Evolutionary conservation across 2,329 filamentous ascomycete species (phyloP).

Genomic region (Fusarium verticillioides): DNA sequence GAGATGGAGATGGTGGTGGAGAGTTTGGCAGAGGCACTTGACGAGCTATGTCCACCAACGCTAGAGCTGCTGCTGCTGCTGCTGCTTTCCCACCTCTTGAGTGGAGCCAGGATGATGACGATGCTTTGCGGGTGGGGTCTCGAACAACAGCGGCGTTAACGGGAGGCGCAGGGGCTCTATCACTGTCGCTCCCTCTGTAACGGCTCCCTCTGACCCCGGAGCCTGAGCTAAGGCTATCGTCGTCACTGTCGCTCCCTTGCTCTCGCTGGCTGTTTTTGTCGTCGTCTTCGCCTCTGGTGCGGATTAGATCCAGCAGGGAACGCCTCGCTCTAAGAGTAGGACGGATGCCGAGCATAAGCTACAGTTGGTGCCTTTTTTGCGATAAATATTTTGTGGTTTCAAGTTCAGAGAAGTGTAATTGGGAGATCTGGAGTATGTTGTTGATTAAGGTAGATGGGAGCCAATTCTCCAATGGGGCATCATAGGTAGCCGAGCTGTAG

Average conservation of each 20-base stretch:
- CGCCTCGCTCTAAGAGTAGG: conserved; percentile 63
- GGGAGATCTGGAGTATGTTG: conserved; percentile 8
- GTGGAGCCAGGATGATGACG: conserved; percentile 51
- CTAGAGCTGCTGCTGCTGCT: conserved; percentile 27
- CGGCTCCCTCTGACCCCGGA: conserved; percentile 12
- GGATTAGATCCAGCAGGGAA: conserved; percentile 64
- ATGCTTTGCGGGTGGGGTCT: conserved; percentile 39
- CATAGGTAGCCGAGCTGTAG: conserved; percentile 14
- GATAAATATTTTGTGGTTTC: conserved; percentile 19
- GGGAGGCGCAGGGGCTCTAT: conserved; percentile 36
- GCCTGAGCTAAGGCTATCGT: conserved; percentile 9
- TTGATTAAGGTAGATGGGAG: conserved; percentile 23
- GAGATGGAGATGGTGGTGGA: conserved; percentile 54
- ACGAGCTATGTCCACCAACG: conserved; percentile 51
- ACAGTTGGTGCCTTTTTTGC: conserved; percentile 20
- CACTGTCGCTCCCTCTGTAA: conserved; percentile 30
- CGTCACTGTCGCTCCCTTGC: conserved; percentile 20
- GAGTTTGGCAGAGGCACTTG: conserved; percentile 56
- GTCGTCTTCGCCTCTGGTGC: conserved; percentile 49
- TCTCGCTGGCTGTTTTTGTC: conserved; percentile 24
- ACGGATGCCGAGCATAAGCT: conserved; percentile 62
- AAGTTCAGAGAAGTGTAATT: conserved; percentile 12
- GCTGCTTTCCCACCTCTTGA: conserved; percentile 27
- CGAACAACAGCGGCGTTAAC: conserved; percentile 22
- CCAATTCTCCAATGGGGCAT: conserved; percentile 2